phyloP scores from a whole-genome alignment of 1,284 basidiomycete species.

The Tilletia walkeri region DNA sequence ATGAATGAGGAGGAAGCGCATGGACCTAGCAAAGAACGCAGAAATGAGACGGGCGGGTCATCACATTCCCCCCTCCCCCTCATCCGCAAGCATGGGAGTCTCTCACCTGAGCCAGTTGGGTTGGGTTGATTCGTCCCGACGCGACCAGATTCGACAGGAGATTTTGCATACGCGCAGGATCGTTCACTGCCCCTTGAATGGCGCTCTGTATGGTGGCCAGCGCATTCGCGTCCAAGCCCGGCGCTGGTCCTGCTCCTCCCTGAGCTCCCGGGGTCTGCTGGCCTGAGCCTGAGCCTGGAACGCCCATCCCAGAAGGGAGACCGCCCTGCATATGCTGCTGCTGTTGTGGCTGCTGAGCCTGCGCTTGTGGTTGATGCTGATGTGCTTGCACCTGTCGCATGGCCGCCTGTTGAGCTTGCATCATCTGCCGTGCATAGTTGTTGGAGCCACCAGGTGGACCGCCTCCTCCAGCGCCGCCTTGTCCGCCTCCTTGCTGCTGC shows the following conservation, averaged over 20 bases:
- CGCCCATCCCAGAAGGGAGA: conserved; percentile 18
- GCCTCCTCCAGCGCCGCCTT: conserved; percentile 22
- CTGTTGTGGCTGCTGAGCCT: neutral
- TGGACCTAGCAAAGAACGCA: neutral
- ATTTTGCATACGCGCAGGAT: conserved; percentile 9
- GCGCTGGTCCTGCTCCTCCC: conserved; percentile 15
- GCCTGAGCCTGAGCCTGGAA: neutral
- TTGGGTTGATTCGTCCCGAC: conserved; percentile 17
- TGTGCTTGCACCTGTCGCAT: conserved; percentile 32
- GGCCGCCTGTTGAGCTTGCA: conserved; percentile 43
- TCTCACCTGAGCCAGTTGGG: conserved; percentile 19
- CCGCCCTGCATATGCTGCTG: conserved; percentile 16
- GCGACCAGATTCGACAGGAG: neutral
- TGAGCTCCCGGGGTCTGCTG: conserved; percentile 18
- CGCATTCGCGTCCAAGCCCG: conserved; percentile 14
- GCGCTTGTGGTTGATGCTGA: conserved; percentile 11
- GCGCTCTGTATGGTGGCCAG: conserved; percentile 19
- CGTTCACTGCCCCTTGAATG: conserved; percentile 19
- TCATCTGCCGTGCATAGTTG: conserved; percentile 39
- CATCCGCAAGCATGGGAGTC: neutral
- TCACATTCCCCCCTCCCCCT: too few relatives aligned
- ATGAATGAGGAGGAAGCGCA: neutral
- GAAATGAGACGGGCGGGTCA: neutral
- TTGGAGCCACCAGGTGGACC: conserved; percentile 20
- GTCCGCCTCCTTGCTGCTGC: conserved; percentile 29